Evolutionary conservation across 2,329 filamentous ascomycete species (phyloP), one percentile per base, ranked within the genome.

Genomic region (Fusarium oxysporum): DNA sequence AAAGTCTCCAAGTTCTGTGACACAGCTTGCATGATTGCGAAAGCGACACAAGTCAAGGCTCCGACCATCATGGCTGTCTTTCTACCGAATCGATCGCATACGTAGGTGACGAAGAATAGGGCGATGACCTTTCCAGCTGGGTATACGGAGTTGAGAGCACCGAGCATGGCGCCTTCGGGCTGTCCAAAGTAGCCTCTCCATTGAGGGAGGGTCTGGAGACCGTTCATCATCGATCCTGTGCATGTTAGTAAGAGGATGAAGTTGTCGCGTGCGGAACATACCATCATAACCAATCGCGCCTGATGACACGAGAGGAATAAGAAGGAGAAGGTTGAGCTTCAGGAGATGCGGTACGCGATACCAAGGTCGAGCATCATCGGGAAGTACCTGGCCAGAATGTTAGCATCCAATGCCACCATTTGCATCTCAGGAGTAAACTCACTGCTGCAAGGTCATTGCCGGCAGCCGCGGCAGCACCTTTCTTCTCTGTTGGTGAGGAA

Each of bases 241-340:
- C 11, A 21, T 41, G n/a, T 70, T 14, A 63, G 53, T 35, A 4
- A 32, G 4, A 10, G 5, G 8, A 5, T 30, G 2, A 9, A 1
- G 10, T 0, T 21, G 14, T 28, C 28, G 4, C 47, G 8, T 5
- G 3, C 1, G 17, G 2, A 3, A 43, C 75, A 17, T 68, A 81
- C 83, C 84, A 81, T 86, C 85, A 45, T 85, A 86, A 7, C 85
- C 85, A 40, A 81, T 81, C 4, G 82, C 81, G 1, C 82, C 79
- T 0, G 84, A 83, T 1, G 83, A 85, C 0, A 86, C 67, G 6
- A 85, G 76, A 2, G 85, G 84, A 4, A 86, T 72, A 8, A 86
- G 58, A 1, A 87, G 79, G 19, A 85, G 76, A 13, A 86, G 72
- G 60, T 86, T 86, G 12, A 87, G 80, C 37, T 80, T 74, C 11